Base-by-base conservation (phyloP, 2,329 filamentous ascomycete genomes). In the Knufia petricola region DNA sequence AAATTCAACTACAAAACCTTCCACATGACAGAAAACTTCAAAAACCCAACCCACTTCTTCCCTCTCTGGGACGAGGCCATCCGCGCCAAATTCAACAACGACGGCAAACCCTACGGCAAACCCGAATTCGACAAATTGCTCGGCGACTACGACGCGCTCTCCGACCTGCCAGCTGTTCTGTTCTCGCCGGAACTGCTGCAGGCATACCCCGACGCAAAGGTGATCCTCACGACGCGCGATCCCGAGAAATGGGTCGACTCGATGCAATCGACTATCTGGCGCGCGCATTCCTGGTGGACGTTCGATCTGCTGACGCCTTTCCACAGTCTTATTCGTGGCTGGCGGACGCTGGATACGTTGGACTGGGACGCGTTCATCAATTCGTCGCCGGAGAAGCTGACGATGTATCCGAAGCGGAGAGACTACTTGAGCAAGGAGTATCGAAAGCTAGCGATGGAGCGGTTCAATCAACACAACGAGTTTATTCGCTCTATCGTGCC, bases 401-500 rank as follows among this genome's bases (percentile, higher is more conserved):
- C 24, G 2, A 28, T 44, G 10, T 15, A 31, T n/a, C 41, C 41
- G 28, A 28, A 28, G 24, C 41, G 41, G 7, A 13, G 41, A 30
- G 41, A 44, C 26, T 44, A 44, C 41, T 15, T 13, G 41, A 31
- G 23, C 13, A 26, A 44, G 7, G 24, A 44, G n/a, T 44, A 44
- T 31, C 4, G 20, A 26, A 20, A 20, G 4, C 24, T 20, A 4
- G 28, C 15, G n/a, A 19, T 44, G 15, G n/a, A 50, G 21, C 30
- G 32, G 7, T 44, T 41, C 30, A 7, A 37, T 32, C 32, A 41
- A 26, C 49, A 51, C 38, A 44, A 51, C 17, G 45, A 43, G 10
- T 20, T 30, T 20, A 38, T 51, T 19, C 36, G 49, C 4, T 62
- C 59, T 51, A 28, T 75, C 48, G 64, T 67, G 12, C 71, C 73